Evolutionary conservation across 495 filamentous ascomycete genomes (phyloP).

Genomic region (Talaromyces borbonicus): DNA sequence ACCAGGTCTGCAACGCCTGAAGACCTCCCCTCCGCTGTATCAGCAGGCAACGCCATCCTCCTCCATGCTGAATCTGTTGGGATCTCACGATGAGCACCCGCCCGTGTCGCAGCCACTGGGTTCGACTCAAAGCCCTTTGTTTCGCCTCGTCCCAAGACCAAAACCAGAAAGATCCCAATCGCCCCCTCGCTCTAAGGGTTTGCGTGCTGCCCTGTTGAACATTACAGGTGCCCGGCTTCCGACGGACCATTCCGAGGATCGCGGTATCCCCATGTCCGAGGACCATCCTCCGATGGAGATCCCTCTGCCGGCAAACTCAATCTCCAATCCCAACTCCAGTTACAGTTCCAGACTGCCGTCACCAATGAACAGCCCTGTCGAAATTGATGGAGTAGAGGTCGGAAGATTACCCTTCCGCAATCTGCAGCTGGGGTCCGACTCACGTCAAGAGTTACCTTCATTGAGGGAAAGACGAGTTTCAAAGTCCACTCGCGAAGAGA

Average conservation of each 20-base stretch:
- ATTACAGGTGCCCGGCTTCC: conserved; percentile 15
- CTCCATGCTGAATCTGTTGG: conserved; percentile 16
- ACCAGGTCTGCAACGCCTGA: conserved; percentile 32
- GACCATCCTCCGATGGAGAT: not conserved
- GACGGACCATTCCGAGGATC: not conserved
- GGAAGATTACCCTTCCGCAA: conserved; percentile 6
- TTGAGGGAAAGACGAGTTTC: conserved; percentile 6
- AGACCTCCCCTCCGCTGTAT: conserved; percentile 45
- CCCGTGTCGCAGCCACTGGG: conserved; percentile 30
- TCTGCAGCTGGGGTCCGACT: not conserved
- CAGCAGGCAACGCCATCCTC: conserved; percentile 23
- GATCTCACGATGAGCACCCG: conserved; percentile 16
- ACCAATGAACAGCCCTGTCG: conserved; percentile 6
- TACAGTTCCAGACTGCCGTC: conserved; percentile 4
- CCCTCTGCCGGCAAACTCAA: not conserved
- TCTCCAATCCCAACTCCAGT: conserved; percentile 4
- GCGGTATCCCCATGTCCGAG: not conserved
- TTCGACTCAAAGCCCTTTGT: conserved; percentile 14
- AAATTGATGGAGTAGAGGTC: not conserved
- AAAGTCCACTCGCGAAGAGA: conserved; percentile 5
- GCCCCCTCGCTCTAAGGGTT: conserved; percentile 26
- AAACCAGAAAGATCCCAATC: conserved; percentile 34
- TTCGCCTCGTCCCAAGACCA: conserved; percentile 7
- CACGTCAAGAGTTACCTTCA: not conserved
- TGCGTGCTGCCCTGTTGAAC: conserved; percentile 27